phyloP scores from a whole-genome alignment of 2,329 filamentous ascomycete species.

The Acephala macrosclerotiorum region DNA sequence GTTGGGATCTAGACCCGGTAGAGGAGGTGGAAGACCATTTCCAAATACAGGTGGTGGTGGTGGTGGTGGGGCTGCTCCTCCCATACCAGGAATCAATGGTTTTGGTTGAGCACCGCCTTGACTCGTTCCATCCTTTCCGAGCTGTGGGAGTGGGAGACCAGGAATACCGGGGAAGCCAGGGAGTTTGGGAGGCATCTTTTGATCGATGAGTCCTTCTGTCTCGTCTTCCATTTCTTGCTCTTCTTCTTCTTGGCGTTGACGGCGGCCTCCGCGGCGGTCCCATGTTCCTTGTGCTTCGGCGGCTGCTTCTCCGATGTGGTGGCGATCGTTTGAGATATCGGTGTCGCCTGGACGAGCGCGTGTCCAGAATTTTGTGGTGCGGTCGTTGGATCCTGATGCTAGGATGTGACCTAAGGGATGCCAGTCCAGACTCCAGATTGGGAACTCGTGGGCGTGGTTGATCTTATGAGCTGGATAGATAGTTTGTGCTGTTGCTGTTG shows the following conservation, averaged over 20 bases:
- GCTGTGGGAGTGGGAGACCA: slow-evolving; percentile 43
- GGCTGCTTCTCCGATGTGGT: slow-evolving; percentile 92
- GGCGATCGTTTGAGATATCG: slow-evolving; percentile 87
- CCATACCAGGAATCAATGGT: slow-evolving; percentile 59
- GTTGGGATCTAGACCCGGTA: slow-evolving; percentile 63
- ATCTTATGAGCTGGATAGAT: slow-evolving; percentile 90
- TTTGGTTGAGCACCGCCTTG: slow-evolving; percentile 46
- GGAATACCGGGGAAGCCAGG: slow-evolving; percentile 65
- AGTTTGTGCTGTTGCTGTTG: slow-evolving; percentile 83
- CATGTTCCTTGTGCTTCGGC: slow-evolving; percentile 96
- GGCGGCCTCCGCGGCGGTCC: slow-evolving; percentile 79
- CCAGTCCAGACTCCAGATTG: slow-evolving; percentile 98
- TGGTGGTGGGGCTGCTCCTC: slow-evolving; percentile 48
- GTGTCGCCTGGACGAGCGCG: slow-evolving; percentile 86
- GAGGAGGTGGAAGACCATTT: slow-evolving; percentile 52
- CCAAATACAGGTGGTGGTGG: slow-evolving; percentile 50
- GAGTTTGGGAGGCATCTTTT: slow-evolving; percentile 76
- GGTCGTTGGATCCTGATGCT: slow-evolving; percentile 94
- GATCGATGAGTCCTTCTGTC: slow-evolving; percentile 89
- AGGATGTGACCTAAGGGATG: slow-evolving; percentile 96
- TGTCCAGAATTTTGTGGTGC: slow-evolving; percentile 97
- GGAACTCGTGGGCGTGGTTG: slow-evolving; percentile 89
- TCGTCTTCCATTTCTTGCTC: slow-evolving; percentile 95
- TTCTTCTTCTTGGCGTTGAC: slow-evolving; percentile 88
- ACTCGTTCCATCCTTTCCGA: slow-evolving; percentile 11